Evolutionary conservation across 176 grass and related monocot genomes (phyloP).

Genomic region (Oryza longistaminata): DNA sequence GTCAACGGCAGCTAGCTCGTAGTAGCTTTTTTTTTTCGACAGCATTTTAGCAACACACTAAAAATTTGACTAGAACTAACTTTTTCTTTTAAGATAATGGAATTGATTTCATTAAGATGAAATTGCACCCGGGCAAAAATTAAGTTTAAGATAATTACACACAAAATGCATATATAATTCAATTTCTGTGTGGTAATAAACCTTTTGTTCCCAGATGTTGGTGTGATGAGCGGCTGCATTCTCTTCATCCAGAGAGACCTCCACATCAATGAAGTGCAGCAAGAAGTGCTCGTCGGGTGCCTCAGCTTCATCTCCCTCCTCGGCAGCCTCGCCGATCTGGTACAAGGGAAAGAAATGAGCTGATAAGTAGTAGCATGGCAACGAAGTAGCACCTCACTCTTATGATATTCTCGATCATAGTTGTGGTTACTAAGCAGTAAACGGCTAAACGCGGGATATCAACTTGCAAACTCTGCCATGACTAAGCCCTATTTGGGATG

Average conservation of each 20-base stretch:
- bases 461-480: no score
- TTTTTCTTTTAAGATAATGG: no score
- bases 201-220: constrained; percentile 51
- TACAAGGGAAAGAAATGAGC: constrained; percentile 17
- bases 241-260: constrained; percentile 84
- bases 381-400: no score
- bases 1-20: not conserved
- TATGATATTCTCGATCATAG: no score
- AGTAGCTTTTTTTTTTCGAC: no score
- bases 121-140: not conserved
- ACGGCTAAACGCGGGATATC: no score
- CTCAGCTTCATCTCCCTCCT: constrained; percentile 86
- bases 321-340: constrained; percentile 65
- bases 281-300: constrained; percentile 81
- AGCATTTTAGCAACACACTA: not conserved
- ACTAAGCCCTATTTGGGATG: no score
- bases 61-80: not conserved
- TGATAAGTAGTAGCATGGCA: no score
- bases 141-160: not conserved
- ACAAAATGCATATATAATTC: not conserved
- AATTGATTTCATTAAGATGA: no score
- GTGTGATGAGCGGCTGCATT: constrained; percentile 95
- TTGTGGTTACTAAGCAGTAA: no score
- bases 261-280: constrained; percentile 84
- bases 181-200: constrained; percentile 11